phyloP scores from a whole-genome alignment of 2,329 filamentous ascomycete species.

The Lasiodiplodia sp. region DNA sequence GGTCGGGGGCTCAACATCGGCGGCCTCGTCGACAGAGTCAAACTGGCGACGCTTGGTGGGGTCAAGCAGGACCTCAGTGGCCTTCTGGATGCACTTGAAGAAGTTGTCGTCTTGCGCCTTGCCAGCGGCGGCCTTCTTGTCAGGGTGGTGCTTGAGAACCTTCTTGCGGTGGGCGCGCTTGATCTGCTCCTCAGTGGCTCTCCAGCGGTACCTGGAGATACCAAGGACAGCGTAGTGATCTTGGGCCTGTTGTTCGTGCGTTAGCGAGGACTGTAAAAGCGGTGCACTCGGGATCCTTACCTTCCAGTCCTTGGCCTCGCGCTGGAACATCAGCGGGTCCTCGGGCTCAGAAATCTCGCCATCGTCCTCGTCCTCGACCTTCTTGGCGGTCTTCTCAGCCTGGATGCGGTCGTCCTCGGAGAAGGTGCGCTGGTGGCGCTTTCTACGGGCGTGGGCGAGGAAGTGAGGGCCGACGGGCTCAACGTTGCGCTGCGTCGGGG shows the following conservation, averaged over 20 bases:
- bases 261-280: neutral
- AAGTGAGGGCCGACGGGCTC: slow-evolving; percentile 98
- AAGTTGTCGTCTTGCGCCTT: slow-evolving; percentile 93
- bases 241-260: slow-evolving; percentile 68
- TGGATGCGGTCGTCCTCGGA: slow-evolving; percentile 98
- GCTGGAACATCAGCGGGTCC: slow-evolving; percentile 88
- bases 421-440: slow-evolving; percentile 95
- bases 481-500: slow-evolving; percentile 82
- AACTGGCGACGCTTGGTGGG: slow-evolving; percentile 92
- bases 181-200: slow-evolving; percentile 96
- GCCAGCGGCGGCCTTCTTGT: slow-evolving; percentile 95
- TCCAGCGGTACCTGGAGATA: slow-evolving; percentile 88
- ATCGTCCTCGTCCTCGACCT: slow-evolving; percentile 88
- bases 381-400: slow-evolving; percentile 93
- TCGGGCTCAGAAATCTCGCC: slow-evolving; percentile 94
- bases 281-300: slow-evolving; percentile 55
- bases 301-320: slow-evolving; percentile 99
- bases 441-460: slow-evolving; percentile 92
- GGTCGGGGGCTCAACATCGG: slow-evolving; percentile 87
- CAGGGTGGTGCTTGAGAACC: slow-evolving; percentile 97
- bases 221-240: slow-evolving; percentile 98
- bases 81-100: slow-evolving; percentile 99
- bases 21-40: slow-evolving; percentile 94
- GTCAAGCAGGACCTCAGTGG: slow-evolving; percentile 90
- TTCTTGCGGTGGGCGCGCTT: slow-evolving; percentile 99